Evolutionary conservation across 306 rosid genomes (phyloP), one percentile per base, ranked within the genome.

Genomic region (Cucumis cinereus): DNA sequence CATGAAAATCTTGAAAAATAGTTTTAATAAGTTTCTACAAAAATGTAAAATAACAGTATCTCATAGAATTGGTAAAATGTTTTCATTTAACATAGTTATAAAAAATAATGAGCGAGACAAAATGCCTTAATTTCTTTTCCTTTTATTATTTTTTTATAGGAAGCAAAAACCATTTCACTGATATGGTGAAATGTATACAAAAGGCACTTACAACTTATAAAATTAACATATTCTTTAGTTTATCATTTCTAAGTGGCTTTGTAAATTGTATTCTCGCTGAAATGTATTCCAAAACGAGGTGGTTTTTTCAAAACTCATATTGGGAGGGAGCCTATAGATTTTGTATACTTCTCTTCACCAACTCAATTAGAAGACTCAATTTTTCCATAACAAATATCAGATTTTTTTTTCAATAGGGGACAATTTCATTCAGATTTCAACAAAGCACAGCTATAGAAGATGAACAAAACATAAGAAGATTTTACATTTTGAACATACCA

Each of bases 401-500:
- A n/a, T 30, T 30, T 30, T 30, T 30, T 30, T 30, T 30, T 30
- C 35, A 30, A 30, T 30, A 30, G 4, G 35, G 4, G 35, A 30
- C 4, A 30, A 30, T 30, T 30, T 30, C 35, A 30, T 30, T 30
- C 8, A 8, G 23, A 11, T 73, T 52, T 55, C n/a, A 54, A 41
- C 13, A 13, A 45, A 23, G 67, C 62, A 79, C 19, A 22, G 20
- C 10, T 45, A 38, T 57, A 36, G 22, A 23, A 23, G 56, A 79
- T 74, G 63, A 70, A 78, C 61, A 80, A 56, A 63, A 61, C 74
- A 66, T 79, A 62, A 62, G 40, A 33, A 12, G 14, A 41, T 28
- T 20, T 69, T 59, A 76, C 40, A 40, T 72, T 22, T 43, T 75
- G 52, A 79, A 82, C 87, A 71, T 74, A 92, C 99, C 99, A 94